phyloP scores from a whole-genome alignment of 306 rosid genomes.

The Quercus bicolor region DNA sequence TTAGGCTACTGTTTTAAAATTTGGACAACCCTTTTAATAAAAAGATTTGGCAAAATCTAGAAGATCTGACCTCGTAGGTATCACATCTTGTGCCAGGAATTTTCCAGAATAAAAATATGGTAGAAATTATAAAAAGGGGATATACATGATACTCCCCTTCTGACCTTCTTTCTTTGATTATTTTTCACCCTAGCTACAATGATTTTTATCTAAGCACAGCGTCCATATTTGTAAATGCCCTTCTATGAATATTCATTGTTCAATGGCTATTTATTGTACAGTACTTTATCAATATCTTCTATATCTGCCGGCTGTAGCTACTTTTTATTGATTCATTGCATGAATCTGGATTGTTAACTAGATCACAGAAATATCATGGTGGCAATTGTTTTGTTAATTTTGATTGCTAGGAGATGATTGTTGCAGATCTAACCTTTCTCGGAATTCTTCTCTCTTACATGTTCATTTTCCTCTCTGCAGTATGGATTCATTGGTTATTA shows the following conservation, averaged over 20 bases:
- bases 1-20: not conserved
- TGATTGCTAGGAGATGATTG: not conserved
- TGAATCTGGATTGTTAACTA: not conserved
- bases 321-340: not conserved
- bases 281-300: not conserved
- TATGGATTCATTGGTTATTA: constrained; percentile 60
- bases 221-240: not conserved
- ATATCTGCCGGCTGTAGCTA: not conserved
- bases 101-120: not conserved
- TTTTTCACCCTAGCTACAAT: not conserved
- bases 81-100: not conserved
- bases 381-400: not conserved
- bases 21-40: not conserved
- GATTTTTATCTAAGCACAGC: not conserved
- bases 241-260: not conserved
- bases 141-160: not conserved
- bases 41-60: not conserved
- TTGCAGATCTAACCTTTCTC: not conserved
- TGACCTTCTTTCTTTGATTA: not conserved
- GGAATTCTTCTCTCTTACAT: not conserved
- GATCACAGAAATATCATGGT: not conserved
- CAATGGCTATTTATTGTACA: not conserved
- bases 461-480: constrained; percentile 32
- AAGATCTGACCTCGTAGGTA: not conserved
- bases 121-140: not conserved